Evolutionary conservation across 306 rosid genomes (phyloP).

Genomic region (Pterocarpus macrocarpus): DNA sequence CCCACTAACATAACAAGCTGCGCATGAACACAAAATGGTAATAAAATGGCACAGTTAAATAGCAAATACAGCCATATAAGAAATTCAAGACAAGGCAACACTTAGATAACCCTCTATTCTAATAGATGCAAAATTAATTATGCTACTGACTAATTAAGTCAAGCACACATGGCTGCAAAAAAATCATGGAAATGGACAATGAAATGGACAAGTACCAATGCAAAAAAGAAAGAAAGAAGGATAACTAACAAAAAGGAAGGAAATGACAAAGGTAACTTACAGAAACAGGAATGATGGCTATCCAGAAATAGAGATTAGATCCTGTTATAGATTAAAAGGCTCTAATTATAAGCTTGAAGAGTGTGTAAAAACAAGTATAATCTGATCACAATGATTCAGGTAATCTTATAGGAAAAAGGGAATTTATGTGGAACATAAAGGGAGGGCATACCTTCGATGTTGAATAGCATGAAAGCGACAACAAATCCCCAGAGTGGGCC

Average conservation of each 20-base stretch:
- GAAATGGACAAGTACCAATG: background rate
- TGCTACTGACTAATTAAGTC: background rate
- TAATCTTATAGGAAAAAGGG: background rate
- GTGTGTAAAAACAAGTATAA: background rate
- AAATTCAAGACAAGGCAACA: constrained; percentile 17
- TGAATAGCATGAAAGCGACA: constrained; percentile 78
- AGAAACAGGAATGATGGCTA: constrained; percentile 71
- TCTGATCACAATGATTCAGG: background rate
- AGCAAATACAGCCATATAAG: background rate
- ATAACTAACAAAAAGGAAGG: background rate
- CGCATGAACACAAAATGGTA: constrained; percentile 27
- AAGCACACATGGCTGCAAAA: background rate
- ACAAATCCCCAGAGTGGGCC: constrained; percentile 85
- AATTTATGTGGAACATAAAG: background rate
- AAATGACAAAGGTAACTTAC: constrained; percentile 57
- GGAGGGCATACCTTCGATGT: constrained; percentile 61
- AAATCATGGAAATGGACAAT: no score
- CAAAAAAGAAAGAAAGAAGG: background rate
- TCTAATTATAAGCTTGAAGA: constrained; percentile 27
- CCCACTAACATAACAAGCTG: constrained; percentile 86
- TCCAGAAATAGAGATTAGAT: constrained; percentile 84
- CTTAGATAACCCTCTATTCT: background rate
- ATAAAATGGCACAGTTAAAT: constrained; percentile 6
- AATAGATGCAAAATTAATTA: background rate
- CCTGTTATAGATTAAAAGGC: constrained; percentile 54